These are phyloP conservation scores for Sphaerostilbella broomeana DNA, from an alignment of 2,329 filamentous ascomycete genomes.

Conservation along the genomic window DNA sequence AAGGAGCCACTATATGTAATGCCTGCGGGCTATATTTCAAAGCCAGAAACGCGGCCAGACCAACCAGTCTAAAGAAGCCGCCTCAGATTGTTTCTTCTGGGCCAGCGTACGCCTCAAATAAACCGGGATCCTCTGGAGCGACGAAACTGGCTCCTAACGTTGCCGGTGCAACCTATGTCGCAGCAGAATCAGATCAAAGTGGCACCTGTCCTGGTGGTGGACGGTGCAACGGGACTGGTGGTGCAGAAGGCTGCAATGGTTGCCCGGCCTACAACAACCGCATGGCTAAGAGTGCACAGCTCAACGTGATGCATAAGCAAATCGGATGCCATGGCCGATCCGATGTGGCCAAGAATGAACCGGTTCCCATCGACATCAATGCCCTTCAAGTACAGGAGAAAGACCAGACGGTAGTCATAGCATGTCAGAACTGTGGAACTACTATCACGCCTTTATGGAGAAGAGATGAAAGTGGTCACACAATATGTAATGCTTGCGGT, in stretches of 20 bases:
- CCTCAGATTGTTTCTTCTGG: constrained; percentile 43
- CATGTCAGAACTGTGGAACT: constrained; percentile 94
- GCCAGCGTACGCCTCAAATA: constrained; percentile 34
- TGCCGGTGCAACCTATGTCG: constrained; percentile 62
- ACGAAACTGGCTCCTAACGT: constrained; percentile 36
- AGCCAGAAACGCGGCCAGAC: constrained; percentile 82
- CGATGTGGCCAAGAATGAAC: constrained; percentile 22
- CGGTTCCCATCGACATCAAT: constrained; percentile 29
- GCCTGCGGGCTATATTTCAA: constrained; percentile 94
- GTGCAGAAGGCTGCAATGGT: constrained; percentile 88
- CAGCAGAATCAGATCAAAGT: constrained; percentile 64
- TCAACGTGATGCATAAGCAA: constrained; percentile 50
- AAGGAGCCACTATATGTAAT: constrained; percentile 94
- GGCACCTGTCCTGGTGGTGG: constrained; percentile 96
- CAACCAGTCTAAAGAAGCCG: constrained; percentile 81
- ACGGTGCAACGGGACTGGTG: constrained; percentile 91
- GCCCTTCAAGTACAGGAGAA: constrained; percentile 26
- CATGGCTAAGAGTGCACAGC: constrained; percentile 77
- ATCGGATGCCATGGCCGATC: constrained; percentile 25
- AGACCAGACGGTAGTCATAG: constrained; percentile 55
- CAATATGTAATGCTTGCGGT: constrained; percentile 98
- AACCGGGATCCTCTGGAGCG: constrained; percentile 31
- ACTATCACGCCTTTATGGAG: constrained; percentile 96
- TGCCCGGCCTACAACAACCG: constrained; percentile 98
- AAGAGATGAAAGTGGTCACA: constrained; percentile 87